Conservation (phyloP, 805 yeast genomes). For the Candida sanyiensis region DNA sequence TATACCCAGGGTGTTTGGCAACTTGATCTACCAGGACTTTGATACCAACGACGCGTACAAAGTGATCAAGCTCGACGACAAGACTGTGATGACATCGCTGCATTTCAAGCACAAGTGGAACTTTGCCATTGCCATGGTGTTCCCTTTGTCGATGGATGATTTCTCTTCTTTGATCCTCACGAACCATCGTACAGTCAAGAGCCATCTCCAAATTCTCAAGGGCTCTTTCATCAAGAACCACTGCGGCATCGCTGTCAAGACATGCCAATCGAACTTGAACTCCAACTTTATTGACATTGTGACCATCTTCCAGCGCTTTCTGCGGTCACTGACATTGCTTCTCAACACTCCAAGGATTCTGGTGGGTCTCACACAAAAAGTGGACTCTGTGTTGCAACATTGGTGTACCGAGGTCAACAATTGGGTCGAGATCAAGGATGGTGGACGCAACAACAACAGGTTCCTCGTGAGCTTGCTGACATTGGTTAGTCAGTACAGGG, state of each 20-base stretch:
- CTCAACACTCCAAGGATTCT: slow-evolving; percentile 33
- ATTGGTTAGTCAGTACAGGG: slow-evolving; percentile 13
- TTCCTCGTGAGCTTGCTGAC: slow-evolving; percentile 22
- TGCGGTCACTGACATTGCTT: slow-evolving; percentile 28
- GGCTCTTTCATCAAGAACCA: slow-evolving; percentile 22
- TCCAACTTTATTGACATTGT: slow-evolving; percentile 22
- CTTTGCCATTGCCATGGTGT: slow-evolving; percentile 31
- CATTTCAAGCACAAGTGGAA: slow-evolving; percentile 26
- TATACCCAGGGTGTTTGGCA: slow-evolving; percentile 36
- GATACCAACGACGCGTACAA: slow-evolving; percentile 14
- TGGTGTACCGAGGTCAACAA: slow-evolving; percentile 36
- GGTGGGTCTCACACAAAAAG: slow-evolving; percentile 27
- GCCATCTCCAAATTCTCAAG: slow-evolving; percentile 28
- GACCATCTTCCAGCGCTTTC: slow-evolving; percentile 26
- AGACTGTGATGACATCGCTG: slow-evolving; percentile 29
- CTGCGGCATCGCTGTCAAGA: neutral
- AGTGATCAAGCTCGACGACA: slow-evolving; percentile 24
- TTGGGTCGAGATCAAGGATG: slow-evolving; percentile 40
- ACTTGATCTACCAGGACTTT: slow-evolving; percentile 29
- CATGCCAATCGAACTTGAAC: slow-evolving; percentile 9
- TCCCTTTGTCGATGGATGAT: slow-evolving; percentile 22
- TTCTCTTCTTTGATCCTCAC: slow-evolving; percentile 28
- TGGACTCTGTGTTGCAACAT: slow-evolving; percentile 26
- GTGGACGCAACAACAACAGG: slow-evolving; percentile 24
- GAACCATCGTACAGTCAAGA: slow-evolving; percentile 27